Base-by-base conservation (phyloP, 257 asterid genomes). In the Lithospermum erythrorhizon region DNA sequence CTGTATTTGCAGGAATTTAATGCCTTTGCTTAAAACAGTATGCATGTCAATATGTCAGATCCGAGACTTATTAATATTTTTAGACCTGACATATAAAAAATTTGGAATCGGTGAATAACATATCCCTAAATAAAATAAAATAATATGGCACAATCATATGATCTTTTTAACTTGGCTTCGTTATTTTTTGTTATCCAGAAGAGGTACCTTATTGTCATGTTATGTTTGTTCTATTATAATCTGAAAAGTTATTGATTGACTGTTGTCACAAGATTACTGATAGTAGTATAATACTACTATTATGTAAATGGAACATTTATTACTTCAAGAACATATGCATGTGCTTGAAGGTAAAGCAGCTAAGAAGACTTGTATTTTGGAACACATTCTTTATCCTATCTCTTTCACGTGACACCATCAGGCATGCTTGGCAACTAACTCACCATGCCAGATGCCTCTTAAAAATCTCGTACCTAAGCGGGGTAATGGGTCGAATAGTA, bases 261-360 rank as follows among this genome's bases (percentile, higher is more conserved):
- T 64, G 69, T 45, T 72, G 82, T 76, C 77, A 47, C 71, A 58
- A 58, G 30, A 63, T 51, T 21, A 51, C 35, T 20, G 15, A 20
- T n/a, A 19, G 21, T 25, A 5, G 29, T 25, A 25, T 25, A 25
- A 25, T 25, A 25, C 29, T 25, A 25, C 29, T 53, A 18, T 0
- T 8, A 53, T 9, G 18, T 19, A 6, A n/a, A 25, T 47, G 65
- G 22, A 59, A 70, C 65, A 23, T 45, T 37, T 68, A 71, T 71
- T 41, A 14, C 18, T 11, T 41, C 49, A 67, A 18, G 62, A 58
- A 45, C 8, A 29, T 67, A 19, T 68, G 78, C 86, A 77, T 81
- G 81, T 75, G 83, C 82, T 57, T 70, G 79, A 58, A 70, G 61
- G 67, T 77, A 81, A 75, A 77, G 70, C 61, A 32, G 56, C 57